phyloP scores from a whole-genome alignment of 495 filamentous ascomycete species.

The Chaetomium tenue region DNA sequence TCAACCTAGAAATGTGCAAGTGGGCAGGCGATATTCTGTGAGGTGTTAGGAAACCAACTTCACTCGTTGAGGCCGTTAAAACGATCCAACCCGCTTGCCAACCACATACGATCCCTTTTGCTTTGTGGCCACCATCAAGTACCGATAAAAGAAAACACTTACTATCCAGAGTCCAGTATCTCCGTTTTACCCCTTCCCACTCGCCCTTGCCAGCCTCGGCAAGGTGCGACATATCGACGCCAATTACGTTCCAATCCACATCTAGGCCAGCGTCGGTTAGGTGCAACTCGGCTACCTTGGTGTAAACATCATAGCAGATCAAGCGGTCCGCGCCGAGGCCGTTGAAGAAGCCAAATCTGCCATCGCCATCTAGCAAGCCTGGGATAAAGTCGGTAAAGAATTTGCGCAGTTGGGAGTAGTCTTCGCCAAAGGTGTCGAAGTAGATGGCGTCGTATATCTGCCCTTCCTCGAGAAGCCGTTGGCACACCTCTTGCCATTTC shows the following conservation, averaged over 20 bases:
- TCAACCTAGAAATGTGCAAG: constrained; percentile 61
- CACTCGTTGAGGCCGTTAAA: neutral
- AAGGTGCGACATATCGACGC: constrained; percentile 59
- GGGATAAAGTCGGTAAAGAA: constrained; percentile 91
- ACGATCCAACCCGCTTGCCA: neutral
- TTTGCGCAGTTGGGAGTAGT: constrained; percentile 75
- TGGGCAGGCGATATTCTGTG: constrained; percentile 49
- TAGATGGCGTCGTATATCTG: constrained; percentile 87
- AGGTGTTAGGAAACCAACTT: constrained; percentile 20
- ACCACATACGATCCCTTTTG: neutral
- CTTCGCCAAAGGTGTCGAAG: constrained; percentile 96
- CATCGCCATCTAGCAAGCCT: constrained; percentile 66
- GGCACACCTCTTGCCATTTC: constrained; percentile 81
- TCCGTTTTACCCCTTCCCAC: constrained; percentile 82
- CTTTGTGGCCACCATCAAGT: neutral
- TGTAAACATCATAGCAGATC: constrained; percentile 94
- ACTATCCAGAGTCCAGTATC: constrained; percentile 83
- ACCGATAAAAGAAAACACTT: constrained; percentile 28
- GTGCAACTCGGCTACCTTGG: constrained; percentile 89
- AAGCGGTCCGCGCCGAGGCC: constrained; percentile 89
- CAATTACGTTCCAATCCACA: constrained; percentile 76
- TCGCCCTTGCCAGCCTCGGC: constrained; percentile 55
- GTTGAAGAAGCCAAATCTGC: constrained; percentile 91
- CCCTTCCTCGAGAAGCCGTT: constrained; percentile 64
- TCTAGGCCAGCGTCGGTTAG: constrained; percentile 88